Evolutionary conservation across 2,329 filamentous ascomycete species (phyloP).

Genomic region (Ophiocordyceps robertsii): DNA sequence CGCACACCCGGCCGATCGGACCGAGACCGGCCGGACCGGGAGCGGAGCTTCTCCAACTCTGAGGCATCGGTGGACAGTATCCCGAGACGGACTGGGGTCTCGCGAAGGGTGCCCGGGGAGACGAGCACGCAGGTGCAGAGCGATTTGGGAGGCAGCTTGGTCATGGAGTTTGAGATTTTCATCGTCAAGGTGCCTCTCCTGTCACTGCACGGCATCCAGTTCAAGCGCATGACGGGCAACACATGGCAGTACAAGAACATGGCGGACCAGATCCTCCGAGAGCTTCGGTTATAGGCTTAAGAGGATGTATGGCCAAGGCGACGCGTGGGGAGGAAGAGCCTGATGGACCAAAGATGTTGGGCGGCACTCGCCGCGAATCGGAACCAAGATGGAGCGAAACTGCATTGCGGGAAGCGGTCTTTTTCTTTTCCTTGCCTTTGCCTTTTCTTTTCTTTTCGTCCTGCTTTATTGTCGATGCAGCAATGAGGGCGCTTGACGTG

Average conservation of each 20-base stretch:
- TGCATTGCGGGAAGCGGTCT: background rate
- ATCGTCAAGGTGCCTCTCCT: conserved; percentile 95
- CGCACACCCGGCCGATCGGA: conserved; percentile 30
- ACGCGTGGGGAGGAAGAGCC: background rate
- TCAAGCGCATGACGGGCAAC: conserved; percentile 89
- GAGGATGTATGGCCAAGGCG: background rate
- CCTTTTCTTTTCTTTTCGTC: background rate
- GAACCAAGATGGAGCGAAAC: background rate
- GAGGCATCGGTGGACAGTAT: conserved; percentile 72
- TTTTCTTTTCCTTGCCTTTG: background rate
- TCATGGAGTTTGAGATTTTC: conserved; percentile 85
- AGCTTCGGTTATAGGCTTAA: conserved; percentile 58
- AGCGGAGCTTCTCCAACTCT: conserved; percentile 74
- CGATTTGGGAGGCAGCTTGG: conserved; percentile 73
- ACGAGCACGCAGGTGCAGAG: conserved; percentile 86
- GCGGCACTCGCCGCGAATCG: no score
- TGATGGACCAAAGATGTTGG: background rate
- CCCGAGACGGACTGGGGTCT: conserved; percentile 35
- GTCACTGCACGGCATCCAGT: conserved; percentile 88
- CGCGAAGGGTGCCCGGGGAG: conserved; percentile 59
- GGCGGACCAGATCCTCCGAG: conserved; percentile 87
- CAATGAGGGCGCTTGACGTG: no score
- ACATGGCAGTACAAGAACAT: conserved; percentile 99
- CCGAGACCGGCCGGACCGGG: conserved; percentile 26
- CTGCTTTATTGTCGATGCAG: background rate